These are phyloP conservation scores for Suillus subalutaceus DNA, from an alignment of 768 basidiomycete species.

Conservation along the genomic window DNA sequence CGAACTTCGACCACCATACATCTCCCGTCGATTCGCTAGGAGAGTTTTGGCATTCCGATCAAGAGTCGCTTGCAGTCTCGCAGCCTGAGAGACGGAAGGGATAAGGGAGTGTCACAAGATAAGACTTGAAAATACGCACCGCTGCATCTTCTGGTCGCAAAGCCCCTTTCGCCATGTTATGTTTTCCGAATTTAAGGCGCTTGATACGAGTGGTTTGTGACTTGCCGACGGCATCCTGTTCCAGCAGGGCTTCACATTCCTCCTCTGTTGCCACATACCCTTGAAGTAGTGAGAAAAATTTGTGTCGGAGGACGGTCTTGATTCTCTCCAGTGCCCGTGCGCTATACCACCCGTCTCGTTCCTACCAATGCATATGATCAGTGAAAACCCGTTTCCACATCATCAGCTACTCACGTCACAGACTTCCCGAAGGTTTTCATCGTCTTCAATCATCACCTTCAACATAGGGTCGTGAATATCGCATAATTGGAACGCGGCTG, in stretches of 20 bases:
- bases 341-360: constrained; percentile 90
- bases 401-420: constrained; percentile 64
- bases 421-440: constrained; percentile 64
- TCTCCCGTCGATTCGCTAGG: constrained; percentile 30
- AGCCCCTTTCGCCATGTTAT: constrained; percentile 90
- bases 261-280: constrained; percentile 73
- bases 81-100: constrained; percentile 48
- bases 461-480: constrained; percentile 90
- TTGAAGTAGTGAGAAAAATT: constrained; percentile 78
- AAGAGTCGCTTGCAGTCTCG: constrained; percentile 66
- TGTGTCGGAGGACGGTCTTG: constrained; percentile 81
- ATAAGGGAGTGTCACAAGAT: neutral
- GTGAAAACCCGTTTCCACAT: neutral
- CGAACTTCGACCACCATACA: constrained; percentile 21
- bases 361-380: constrained; percentile 40
- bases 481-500: constrained; percentile 92
- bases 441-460: constrained; percentile 76
- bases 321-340: constrained; percentile 78
- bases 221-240: constrained; percentile 34
- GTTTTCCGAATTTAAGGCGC: constrained; percentile 67
- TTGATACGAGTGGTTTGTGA: constrained; percentile 47
- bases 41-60: constrained; percentile 44
- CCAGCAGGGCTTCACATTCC: constrained; percentile 69
- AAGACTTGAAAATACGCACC: constrained; percentile 44
- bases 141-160: constrained; percentile 82